Base-by-base conservation (phyloP, 257 asterid genomes). In the Eustoma russellianum region DNA sequence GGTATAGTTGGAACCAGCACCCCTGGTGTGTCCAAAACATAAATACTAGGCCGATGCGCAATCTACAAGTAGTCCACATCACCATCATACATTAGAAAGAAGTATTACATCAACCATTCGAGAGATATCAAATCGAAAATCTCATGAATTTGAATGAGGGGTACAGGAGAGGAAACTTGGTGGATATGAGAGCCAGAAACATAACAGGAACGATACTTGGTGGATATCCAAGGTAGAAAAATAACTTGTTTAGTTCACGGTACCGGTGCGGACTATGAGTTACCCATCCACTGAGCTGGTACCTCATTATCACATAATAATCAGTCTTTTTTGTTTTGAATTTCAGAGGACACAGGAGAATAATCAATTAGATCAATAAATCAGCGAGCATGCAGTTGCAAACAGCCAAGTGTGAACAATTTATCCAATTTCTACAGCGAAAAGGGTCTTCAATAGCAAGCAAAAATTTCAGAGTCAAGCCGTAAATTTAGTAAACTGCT, bases 41-140 rank as follows among this genome's bases (percentile, higher is more conserved):
- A 90, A 76, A 86, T 82, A 82, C 94, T 86, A 61, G 98, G 98
- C 61, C 69, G 88, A 76, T 83, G 80, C 0, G 98, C 98, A 76
- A 90, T 90, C 96, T 90, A 72, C 28, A 65, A 17, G 50, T 13
- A 65, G 17, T 45, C 43, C 38, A 57, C 12, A 60, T 41, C 7
- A 60, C 38, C 7, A 46, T 46, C 19, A 34, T 17, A 53, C 55
- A 43, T 13, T 53, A 41, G 28, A 56, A 44, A 40, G 41, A 45
- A 51, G 41, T 43, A 7, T 35, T 49, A 33, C 12, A 59, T 52
- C 40, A 35, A 35, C 35, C 7, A 48, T 16, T 14, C 49, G 45
- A 46, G 48, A 16, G 63, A 13, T 10, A 15, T 9, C 34, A 66
- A 17, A 52, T 24, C 0, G n/a, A 17, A 45, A 2, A 15, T 17